A percentile compares a stretch with the other conserved stretches of the same genome.
These are phyloP conservation scores for Pelargonium cotyledonis DNA, from an alignment of 441 rosid species.

Conservation along the genomic window DNA sequence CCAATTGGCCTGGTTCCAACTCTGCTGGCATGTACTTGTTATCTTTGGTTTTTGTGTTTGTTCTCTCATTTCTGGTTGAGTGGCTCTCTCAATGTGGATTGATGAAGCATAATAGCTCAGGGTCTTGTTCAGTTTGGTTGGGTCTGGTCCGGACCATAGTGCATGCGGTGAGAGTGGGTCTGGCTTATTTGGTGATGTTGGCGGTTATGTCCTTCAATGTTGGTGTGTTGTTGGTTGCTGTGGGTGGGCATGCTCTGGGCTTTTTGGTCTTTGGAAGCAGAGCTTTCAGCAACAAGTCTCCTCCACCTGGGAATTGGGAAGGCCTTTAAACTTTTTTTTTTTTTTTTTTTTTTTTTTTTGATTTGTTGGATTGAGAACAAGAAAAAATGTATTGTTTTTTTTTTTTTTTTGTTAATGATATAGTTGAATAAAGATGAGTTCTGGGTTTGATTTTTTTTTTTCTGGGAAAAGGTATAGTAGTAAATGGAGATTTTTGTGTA, in stretches of 20 bases:
- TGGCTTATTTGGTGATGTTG: constrained; percentile 27
- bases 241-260: constrained; percentile 25
- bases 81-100: constrained; percentile 19
- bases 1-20: constrained; percentile 22
- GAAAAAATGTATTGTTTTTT: no score
- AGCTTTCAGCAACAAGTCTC: not conserved
- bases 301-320: not conserved
- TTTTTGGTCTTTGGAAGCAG: constrained; percentile 25
- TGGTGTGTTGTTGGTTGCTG: constrained; percentile 24
- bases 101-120: not conserved
- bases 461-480: no score
- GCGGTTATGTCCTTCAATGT: constrained; percentile 29
- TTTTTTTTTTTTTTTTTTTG: no score
- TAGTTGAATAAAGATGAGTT: no score
- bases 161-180: constrained; percentile 13
- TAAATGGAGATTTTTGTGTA: no score
- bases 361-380: no score
- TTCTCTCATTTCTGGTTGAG: constrained; percentile 19
- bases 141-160: constrained; percentile 18
- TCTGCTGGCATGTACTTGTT: constrained; percentile 16
- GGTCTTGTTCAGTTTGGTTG: not conserved
- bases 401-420: no score
- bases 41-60: constrained; percentile 19
- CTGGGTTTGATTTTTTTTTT: no score
- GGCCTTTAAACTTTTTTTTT: not conserved